Percentiles rank a stretch among this genome's conserved stretches.
phyloP scores from a whole-genome alignment of 768 basidiomycete species.

The Rhodotorula taiwanensis region DNA sequence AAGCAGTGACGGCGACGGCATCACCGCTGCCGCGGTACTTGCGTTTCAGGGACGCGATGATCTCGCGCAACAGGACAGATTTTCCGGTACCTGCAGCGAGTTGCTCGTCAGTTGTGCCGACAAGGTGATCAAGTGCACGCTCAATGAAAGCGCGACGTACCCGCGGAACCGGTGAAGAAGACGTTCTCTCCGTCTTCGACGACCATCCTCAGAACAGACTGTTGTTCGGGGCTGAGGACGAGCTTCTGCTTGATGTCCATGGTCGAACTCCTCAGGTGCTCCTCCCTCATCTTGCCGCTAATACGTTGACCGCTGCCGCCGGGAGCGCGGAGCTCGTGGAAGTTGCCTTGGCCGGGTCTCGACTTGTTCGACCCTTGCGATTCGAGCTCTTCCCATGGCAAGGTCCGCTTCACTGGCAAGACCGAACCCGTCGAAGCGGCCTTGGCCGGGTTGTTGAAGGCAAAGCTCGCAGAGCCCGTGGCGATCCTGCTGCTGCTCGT shows the following conservation, averaged over 20 bases:
- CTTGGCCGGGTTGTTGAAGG: constrained; percentile 14
- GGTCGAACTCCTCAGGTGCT: constrained; percentile 16
- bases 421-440: background rate
- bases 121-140: too few relatives aligned
- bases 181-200: constrained; percentile 60
- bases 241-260: constrained; percentile 49
- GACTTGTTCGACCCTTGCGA: background rate
- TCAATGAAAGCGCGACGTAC: too few relatives aligned
- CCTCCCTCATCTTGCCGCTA: constrained; percentile 5
- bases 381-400: constrained; percentile 31
- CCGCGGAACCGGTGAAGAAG: constrained; percentile 97
- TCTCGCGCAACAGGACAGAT: constrained; percentile 85
- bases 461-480: constrained; percentile 10
- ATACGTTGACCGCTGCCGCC: background rate
- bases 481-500: background rate
- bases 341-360: constrained; percentile 10
- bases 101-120: background rate
- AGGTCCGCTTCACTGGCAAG: constrained; percentile 21
- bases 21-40: constrained; percentile 48
- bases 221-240: constrained; percentile 78
- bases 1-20: constrained; percentile 80
- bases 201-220: constrained; percentile 70
- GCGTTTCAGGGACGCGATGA: constrained; percentile 66
- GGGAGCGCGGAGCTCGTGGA: constrained; percentile 25
- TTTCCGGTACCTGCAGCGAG: constrained; percentile 75